Conservation (phyloP, 306 rosid genomes). For the Cajanus cajan region DNA sequence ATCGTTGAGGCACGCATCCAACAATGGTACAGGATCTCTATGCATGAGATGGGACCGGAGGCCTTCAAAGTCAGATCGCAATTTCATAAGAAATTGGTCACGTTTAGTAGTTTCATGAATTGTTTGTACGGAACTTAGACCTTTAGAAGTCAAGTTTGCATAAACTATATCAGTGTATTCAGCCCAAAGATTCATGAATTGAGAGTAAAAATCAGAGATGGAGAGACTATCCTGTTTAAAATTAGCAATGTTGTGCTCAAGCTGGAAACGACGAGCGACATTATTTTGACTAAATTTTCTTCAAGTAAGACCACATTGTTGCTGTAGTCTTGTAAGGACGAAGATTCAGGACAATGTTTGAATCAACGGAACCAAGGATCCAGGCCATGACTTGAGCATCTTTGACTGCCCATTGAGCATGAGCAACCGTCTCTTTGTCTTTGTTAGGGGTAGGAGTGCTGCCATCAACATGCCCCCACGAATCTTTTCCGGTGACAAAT, state of each 20-base stretch:
- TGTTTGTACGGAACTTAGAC: not conserved
- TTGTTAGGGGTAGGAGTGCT: not conserved
- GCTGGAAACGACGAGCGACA: not conserved
- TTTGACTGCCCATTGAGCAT: too few species aligned
- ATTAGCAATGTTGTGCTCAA: not conserved
- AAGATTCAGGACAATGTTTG: too few species aligned
- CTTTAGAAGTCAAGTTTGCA: not conserved
- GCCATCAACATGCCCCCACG: not conserved
- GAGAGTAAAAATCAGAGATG: not conserved
- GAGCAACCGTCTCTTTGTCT: not conserved
- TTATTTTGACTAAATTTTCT: too few species aligned
- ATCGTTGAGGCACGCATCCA: not conserved
- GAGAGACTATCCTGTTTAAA: not conserved
- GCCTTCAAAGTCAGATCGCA: not conserved
- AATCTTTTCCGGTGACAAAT: not conserved
- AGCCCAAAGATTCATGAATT: conserved; percentile 3
- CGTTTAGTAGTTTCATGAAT: not conserved
- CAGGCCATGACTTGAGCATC: too few species aligned
- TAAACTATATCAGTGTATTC: not conserved
- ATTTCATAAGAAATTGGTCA: too few species aligned
- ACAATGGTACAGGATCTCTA: not conserved
- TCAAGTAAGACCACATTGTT: too few species aligned
- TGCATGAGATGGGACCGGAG: not conserved
- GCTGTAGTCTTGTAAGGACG: too few species aligned
- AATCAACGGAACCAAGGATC: too few species aligned